Evolutionary conservation across 805 yeast genomes (phyloP), one percentile per base, ranked within the genome.

Genomic region (Schwanniomyces yamadae): DNA sequence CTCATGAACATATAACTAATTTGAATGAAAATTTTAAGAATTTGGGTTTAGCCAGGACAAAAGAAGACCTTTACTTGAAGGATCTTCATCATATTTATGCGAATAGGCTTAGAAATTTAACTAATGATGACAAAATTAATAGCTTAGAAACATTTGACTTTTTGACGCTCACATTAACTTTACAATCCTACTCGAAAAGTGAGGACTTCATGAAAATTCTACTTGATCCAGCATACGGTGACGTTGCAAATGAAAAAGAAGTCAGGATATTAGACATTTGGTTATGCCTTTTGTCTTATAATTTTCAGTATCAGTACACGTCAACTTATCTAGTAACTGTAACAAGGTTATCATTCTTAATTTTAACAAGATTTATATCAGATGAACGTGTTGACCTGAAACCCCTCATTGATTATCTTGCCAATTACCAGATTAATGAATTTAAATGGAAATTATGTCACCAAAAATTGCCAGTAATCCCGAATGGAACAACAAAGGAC

Each of bases 401-500:
- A 4, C 5, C n/a, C 11, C n/a, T 30, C 11, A 16, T 40, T 4
- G 43, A 45, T 8, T 32, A 40, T 7, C 26, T 47, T 3, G 41
- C 41, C 15, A 18, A 47, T 5, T 49, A 40, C 22, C 42, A 49
- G 16, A 54, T 60, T 4, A 57, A 69, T 33, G 73, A 67, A 37
- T 55, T 55, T 48, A 57, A 57, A 35, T 69, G 71, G 69, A 69
- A 68, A 43, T 45, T 68, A 27, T 63, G 69, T 23, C 75, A 66
- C 38, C 73, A 69, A 36, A 54, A 50, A 33, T 35, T 44, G 10
- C 72, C 73, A 1, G 34, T 60, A 8, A 44, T 69, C 3, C 68
- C 69, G 23, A 42, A 43, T 17, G 50, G 49, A 37, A 13, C 39
- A 1, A 52, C 48, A 2, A 44, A 54, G 6, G 47, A 45, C 16